Conservation (phyloP, 1,139 yeast genomes). For the Debaryomycetaceae sp. region DNA sequence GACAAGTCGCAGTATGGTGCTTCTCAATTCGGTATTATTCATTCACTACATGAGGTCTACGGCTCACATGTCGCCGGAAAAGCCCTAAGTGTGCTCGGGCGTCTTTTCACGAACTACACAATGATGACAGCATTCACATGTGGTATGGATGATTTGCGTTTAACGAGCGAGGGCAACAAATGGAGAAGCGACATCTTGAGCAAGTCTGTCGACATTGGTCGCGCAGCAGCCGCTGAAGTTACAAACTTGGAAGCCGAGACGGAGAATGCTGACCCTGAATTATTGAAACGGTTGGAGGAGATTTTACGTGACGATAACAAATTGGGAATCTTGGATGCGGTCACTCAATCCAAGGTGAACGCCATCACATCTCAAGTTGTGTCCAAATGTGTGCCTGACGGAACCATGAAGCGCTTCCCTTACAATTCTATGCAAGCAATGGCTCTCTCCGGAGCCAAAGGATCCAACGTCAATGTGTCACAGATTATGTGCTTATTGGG, state of each 20-base stretch:
- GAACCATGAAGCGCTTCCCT: conserved; percentile 93
- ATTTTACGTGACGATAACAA: conserved; percentile 89
- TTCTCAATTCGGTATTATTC: conserved; percentile 92
- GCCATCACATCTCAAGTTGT: conserved; percentile 89
- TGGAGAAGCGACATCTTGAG: conserved; percentile 80
- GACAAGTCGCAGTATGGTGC: conserved; percentile 99
- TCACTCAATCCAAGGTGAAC: conserved; percentile 88
- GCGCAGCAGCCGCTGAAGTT: conserved; percentile 89
- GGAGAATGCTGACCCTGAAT: conserved; percentile 54
- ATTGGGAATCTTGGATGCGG: conserved; percentile 90
- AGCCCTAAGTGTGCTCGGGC: conserved; percentile 79
- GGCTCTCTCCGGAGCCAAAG: conserved; percentile 99
- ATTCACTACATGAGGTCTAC: conserved; percentile 90
- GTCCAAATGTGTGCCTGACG: conserved; percentile 87
- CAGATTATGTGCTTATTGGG: conserved; percentile 99
- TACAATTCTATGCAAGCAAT: conserved; percentile 96
- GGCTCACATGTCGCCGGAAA: conserved; percentile 89
- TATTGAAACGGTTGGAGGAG: conserved; percentile 82
- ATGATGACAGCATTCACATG: conserved; percentile 93
- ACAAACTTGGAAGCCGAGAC: conserved; percentile 60
- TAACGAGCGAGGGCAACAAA: conserved; percentile 80
- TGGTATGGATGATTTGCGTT: conserved; percentile 98
- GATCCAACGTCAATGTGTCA: conserved; percentile 95
- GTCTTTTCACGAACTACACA: conserved; percentile 88
- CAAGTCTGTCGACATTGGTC: conserved; percentile 72